Base-by-base conservation (phyloP, 768 basidiomycete genomes). In the Lactarius deliciosus region DNA sequence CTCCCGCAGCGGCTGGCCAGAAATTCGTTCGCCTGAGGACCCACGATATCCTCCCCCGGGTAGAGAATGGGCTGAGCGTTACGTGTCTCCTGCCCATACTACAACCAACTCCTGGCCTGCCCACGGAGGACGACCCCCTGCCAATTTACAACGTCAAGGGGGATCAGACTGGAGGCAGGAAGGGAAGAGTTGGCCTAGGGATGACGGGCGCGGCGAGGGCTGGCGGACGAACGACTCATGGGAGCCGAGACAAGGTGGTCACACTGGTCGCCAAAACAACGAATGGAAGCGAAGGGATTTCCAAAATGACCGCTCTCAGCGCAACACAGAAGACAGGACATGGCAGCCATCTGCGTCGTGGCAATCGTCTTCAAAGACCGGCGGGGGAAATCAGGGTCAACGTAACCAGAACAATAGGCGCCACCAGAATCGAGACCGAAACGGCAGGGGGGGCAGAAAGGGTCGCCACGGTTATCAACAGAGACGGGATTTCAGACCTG, bases 321-420 rank as follows among this genome's bases (percentile, higher is more conserved):
- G 73, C 60, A 64, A 71, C 16, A 45, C 73, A 22, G 82, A 83
- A 73, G 85, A 88, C 60, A 83, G 89, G 59, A 77, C 85, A 64
- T 91, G 89, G 89, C 88, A 89, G 70, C 89, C 89, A 64, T 87
- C 86, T 43, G 83, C 86, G 30, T 81, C 83, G 6, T 91, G 89
- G 89, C 82, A 86, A 66, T 74, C 83, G 60, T 80, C 69, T 13
- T 64, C 70, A 20, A 63, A 73, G 43, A 70, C 57, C 15, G 61
- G 81, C 43, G 77, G 57, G 16, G 54, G 75, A 30, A 78, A 77
- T 25, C 69, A 72, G 34, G 76, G 64, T 32, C 68, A 84, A 62
- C 80, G 81, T 58, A 74, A 67, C 64, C 76, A 76, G 30, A 76
- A 75, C 28, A 70, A 72, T 43, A 79, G 78, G 60, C 74, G 76